Conservation (phyloP, 345 rosid genomes). For the Firmiana major region DNA sequence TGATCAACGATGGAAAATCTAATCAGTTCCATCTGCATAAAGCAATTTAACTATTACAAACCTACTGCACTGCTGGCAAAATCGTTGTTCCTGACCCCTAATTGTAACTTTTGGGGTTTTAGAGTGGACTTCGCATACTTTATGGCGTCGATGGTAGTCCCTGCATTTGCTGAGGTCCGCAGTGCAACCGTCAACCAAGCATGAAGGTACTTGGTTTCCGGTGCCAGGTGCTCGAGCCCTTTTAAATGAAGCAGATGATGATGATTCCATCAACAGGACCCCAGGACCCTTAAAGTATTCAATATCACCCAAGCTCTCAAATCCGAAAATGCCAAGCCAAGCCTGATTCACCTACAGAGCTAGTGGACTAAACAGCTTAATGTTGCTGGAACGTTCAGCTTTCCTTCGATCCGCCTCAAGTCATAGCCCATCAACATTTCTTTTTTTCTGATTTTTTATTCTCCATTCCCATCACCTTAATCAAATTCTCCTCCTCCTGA, state of each 20-base stretch:
- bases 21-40: background rate
- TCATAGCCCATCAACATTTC: constrained; percentile 27
- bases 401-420: constrained; percentile 3
- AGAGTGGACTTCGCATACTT: constrained; percentile 70
- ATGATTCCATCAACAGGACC: constrained; percentile 46
- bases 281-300: constrained; percentile 15
- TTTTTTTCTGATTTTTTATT: constrained; percentile 4
- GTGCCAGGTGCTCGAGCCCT: constrained; percentile 41
- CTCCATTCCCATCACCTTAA: constrained; percentile 7
- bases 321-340: constrained; percentile 22
- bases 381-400: background rate
- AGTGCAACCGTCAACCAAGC: constrained; percentile 75
- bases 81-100: constrained; percentile 57
- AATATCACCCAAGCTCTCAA: constrained; percentile 19
- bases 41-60: constrained; percentile 4
- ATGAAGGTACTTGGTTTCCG: constrained; percentile 46
- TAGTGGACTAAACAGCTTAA: constrained; percentile 15
- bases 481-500: background rate
- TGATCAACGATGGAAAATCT: too few relatives aligned
- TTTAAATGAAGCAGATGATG: constrained; percentile 44
- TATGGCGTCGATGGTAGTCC: constrained; percentile 75
- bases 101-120: constrained; percentile 58
- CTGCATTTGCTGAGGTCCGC: constrained; percentile 65
- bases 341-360: constrained; percentile 4
- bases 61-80: constrained; percentile 93